Evolutionary conservation across 805 yeast species (phyloP).

Genomic region (Candida corydali): DNA sequence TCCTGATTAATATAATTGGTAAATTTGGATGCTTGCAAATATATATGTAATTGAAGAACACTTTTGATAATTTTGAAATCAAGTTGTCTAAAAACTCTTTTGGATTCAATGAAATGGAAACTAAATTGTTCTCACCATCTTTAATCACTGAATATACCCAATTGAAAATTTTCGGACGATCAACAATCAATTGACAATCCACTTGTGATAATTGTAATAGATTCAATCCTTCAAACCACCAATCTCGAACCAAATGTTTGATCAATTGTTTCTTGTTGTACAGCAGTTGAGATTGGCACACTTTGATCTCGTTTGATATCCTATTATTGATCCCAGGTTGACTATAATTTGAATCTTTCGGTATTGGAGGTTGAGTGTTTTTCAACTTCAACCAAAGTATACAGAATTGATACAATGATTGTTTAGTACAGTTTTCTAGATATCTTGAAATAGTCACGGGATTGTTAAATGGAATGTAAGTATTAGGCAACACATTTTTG

Average conservation of each 20-base stretch:
- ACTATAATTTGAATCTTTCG: conserved; percentile 8
- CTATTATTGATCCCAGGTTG: conserved; percentile 20
- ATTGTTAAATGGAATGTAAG: conserved; percentile 31
- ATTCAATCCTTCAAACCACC: conserved; percentile 57
- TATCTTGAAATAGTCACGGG: conserved; percentile 16
- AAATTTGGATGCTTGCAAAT: conserved; percentile 60
- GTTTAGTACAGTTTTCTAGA: conserved; percentile 27
- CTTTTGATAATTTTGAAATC: conserved; percentile 41
- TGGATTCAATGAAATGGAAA: conserved; percentile 43
- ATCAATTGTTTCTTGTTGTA: conserved; percentile 30
- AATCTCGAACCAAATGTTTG: conserved; percentile 44
- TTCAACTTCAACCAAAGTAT: conserved; percentile 32
- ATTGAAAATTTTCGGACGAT: conserved; percentile 44
- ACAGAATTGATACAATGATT: conserved; percentile 28
- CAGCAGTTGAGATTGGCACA: conserved; percentile 7
- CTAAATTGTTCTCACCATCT: conserved; percentile 27
- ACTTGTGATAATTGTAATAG: conserved; percentile 65
- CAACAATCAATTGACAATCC: conserved; percentile 62
- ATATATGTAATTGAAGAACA: conserved; percentile 63
- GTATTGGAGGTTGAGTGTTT: conserved; percentile 23
- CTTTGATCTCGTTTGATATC: conserved; percentile 15
- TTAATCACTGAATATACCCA: conserved; percentile 49
- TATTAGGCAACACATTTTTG: conserved; percentile 33
- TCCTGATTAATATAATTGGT: conserved; percentile 57
- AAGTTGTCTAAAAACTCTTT: conserved; percentile 47